Evolutionary conservation across 768 basidiomycete species (phyloP).

Genomic region (Coprinellus micaceus): DNA sequence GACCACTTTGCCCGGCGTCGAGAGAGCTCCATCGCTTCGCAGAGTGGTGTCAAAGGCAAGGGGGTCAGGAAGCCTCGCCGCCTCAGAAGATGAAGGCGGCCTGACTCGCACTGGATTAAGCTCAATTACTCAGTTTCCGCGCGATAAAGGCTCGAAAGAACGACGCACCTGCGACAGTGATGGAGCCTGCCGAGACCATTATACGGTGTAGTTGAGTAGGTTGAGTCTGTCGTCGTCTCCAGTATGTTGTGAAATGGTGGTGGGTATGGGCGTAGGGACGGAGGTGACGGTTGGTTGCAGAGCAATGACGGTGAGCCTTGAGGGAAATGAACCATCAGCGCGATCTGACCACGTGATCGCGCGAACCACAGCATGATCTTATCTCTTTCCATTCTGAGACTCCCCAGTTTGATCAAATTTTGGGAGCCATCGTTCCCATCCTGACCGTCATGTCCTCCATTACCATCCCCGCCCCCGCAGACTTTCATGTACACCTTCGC

Average conservation of each 20-base stretch:
- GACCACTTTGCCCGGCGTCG: conserved; percentile 56
- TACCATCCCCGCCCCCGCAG: conserved; percentile 63
- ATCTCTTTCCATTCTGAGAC: conserved; percentile 20
- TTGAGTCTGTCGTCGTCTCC: neutral
- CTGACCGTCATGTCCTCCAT: conserved; percentile 32
- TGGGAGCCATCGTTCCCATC: neutral
- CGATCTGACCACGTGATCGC: conserved; percentile 37
- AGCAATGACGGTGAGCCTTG: neutral
- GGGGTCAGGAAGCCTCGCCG: conserved; percentile 76
- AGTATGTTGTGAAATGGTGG: conserved; percentile 10
- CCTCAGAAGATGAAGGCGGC: conserved; percentile 82
- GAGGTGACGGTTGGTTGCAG: conserved; percentile 15
- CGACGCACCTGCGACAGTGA: conserved; percentile 73
- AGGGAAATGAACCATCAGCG: conserved; percentile 35
- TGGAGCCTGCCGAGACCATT: conserved; percentile 85
- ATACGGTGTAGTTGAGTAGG: conserved; percentile 12
- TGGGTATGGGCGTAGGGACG: conserved; percentile 12
- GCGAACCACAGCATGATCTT: conserved; percentile 21
- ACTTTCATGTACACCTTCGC: conserved; percentile 96
- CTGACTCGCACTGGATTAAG: conserved; percentile 74
- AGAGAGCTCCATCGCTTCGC: conserved; percentile 83
- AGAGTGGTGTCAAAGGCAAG: conserved; percentile 60
- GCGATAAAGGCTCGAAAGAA: conserved; percentile 15
- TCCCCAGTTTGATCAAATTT: neutral
- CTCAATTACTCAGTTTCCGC: conserved; percentile 9